Percentiles rank a stretch among this genome's conserved stretches.
Evolutionary conservation across 1,284 basidiomycete species (phyloP).

Genomic region (Ustilago xerochloae): DNA sequence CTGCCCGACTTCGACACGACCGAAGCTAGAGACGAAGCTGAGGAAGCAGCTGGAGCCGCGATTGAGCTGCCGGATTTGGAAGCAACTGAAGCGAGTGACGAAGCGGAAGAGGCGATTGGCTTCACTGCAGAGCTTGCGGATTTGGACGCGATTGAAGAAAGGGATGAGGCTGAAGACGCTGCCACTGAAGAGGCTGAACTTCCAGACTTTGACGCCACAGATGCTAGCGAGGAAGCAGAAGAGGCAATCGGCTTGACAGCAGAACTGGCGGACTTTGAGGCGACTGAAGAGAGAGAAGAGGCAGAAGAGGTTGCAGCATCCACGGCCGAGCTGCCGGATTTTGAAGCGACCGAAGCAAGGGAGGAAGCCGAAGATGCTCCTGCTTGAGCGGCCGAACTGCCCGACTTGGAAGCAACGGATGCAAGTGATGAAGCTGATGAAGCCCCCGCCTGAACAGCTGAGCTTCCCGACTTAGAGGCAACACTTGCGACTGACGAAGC

Average conservation of each 20-base stretch:
- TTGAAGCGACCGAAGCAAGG: not conserved
- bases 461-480: not conserved
- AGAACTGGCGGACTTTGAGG: not conserved
- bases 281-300: not conserved
- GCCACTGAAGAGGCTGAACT: not conserved
- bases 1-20: not conserved
- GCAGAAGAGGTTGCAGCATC: not conserved
- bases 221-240: not conserved
- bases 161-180: not conserved
- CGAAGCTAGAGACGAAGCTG: not conserved
- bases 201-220: not conserved
- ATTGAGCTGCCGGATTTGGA: not conserved
- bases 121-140: not conserved
- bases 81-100: not conserved
- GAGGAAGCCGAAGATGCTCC: conserved; percentile 12
- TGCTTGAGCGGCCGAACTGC: not conserved
- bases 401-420: conserved; percentile 7
- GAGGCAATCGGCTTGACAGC: not conserved
- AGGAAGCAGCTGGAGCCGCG: not conserved
- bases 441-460: not conserved
- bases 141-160: not conserved
- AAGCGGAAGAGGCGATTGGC: not conserved
- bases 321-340: not conserved
- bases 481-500: conserved; percentile 11
- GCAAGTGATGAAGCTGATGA: not conserved